A percentile compares a stretch with the other conserved stretches of the same genome.
Evolutionary conservation across 768 basidiomycete genomes (phyloP).

Genomic region (Amanita inopinata): DNA sequence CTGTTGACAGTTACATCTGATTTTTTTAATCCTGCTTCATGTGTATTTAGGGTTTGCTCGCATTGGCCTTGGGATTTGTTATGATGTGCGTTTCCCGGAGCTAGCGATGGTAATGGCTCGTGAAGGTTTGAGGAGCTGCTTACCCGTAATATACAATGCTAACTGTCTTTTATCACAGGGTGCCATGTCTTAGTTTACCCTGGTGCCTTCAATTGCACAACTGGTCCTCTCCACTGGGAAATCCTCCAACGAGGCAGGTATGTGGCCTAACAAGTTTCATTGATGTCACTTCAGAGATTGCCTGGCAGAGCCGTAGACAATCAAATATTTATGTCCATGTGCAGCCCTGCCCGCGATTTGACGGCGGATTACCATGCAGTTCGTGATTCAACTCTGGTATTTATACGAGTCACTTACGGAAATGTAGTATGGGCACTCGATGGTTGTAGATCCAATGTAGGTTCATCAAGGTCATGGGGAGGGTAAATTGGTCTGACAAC

Average conservation of each 20-base stretch:
- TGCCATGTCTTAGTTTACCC: slow-evolving; percentile 89
- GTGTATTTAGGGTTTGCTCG: slow-evolving; percentile 76
- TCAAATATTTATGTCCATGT: slow-evolving; percentile 94
- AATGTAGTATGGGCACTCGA: slow-evolving; percentile 77
- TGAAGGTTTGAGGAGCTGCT: slow-evolving; percentile 39
- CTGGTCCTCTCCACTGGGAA: slow-evolving; percentile 95
- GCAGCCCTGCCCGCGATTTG: slow-evolving; percentile 84
- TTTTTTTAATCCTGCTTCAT: not conserved
- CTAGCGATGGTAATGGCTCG: slow-evolving; percentile 86
- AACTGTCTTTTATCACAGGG: slow-evolving; percentile 31
- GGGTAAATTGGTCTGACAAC: slow-evolving; percentile 8
- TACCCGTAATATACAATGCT: not conserved
- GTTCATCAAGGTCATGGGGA: slow-evolving; percentile 19
- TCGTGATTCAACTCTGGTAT: not conserved
- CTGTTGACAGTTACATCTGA: slow-evolving; percentile 4
- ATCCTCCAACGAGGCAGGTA: slow-evolving; percentile 79
- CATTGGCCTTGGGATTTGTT: slow-evolving; percentile 93
- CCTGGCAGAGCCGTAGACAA: slow-evolving; percentile 83
- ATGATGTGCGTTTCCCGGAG: slow-evolving; percentile 93
- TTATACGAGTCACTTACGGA: slow-evolving; percentile 3
- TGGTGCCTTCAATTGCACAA: slow-evolving; percentile 90
- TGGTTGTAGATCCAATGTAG: slow-evolving; percentile 86
- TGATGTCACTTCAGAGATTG: slow-evolving; percentile 1
- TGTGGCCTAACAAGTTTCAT: slow-evolving; percentile 12
- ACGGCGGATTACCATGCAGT: slow-evolving; percentile 80